Conservation (phyloP, 441 rosid species). For the Adansonia gregorii region DNA sequence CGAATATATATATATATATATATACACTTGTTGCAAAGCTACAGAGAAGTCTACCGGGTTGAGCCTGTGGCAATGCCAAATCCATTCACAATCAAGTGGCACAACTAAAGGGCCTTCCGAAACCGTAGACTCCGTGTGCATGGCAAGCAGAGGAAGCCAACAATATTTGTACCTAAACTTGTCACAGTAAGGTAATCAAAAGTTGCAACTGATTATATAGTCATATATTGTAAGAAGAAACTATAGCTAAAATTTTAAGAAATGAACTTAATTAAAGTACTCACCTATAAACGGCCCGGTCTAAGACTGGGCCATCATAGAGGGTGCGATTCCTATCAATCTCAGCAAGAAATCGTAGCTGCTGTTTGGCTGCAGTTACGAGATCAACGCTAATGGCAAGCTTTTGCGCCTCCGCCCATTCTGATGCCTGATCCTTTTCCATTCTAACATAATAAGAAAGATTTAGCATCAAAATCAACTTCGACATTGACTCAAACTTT, state of each 20-base stretch:
- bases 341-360: constrained; percentile 48
- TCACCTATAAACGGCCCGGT: constrained; percentile 51
- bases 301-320: constrained; percentile 45
- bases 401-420: constrained; percentile 56
- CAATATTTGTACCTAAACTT: constrained; percentile 47
- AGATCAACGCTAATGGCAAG: constrained; percentile 43
- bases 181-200: background rate
- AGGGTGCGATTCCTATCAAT: constrained; percentile 47
- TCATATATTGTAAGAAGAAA: no score
- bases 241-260: no score
- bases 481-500: no score
- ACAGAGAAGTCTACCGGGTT: constrained; percentile 46
- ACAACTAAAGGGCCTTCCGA: constrained; percentile 49
- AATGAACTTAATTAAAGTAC: background rate
- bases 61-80: constrained; percentile 68
- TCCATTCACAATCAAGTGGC: constrained; percentile 71
- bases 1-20: background rate
- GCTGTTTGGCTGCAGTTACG: constrained; percentile 33
- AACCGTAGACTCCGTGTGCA: constrained; percentile 35
- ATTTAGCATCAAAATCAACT: background rate
- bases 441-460: constrained; percentile 8
- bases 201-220: background rate
- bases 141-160: constrained; percentile 66
- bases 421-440: constrained; percentile 41
- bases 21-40: background rate